Base-by-base conservation (phyloP, 2,329 filamentous ascomycete species). In the Microthyrium microscopicum region DNA sequence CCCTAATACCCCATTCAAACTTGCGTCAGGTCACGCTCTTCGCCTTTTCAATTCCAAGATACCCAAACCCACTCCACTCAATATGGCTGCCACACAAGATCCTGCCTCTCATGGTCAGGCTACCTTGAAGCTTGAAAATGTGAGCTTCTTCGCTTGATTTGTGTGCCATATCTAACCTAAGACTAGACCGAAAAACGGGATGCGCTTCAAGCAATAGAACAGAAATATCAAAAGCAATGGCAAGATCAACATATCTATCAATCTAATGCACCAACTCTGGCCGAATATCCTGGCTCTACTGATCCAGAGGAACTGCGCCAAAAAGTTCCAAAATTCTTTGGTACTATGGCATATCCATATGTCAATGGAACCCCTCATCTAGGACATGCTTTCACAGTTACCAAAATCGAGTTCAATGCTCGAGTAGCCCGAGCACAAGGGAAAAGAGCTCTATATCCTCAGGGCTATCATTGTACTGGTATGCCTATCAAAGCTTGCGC, bases 401-500 rank as follows among this genome's bases (percentile, higher is more conserved):
- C 72, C 50, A 98, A 98, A 59, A 74, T 93, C 46, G 89, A 98
- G 58, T 98, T 95, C 55, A 77, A 75, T 37, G 72, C 78, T 17
- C 83, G 87, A 27, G 85, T 83, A 51, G 77, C 79, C 29, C 70
- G 87, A 36, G 91, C 95, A 82, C 73, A 84, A 54, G 89, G 89
- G 49, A 87, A 87, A 64, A 69, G 77, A 34, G 68, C 77, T 37
- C 64, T 95, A 34, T 94, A 89, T 54, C 89, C 89, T 37, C 77
- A 89, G 50, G 89, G 87, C 20, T 98, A 84, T 62, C 89, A 98
- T 64, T 83, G 79, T 60, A 95, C 87, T 0, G 89, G 89, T 46
- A 91, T 98, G 77, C 84, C 85, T 29, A 98, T 98, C 64, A 94
- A 94, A 60, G 85, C 89, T 5, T 91, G 82, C 49, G 84, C 89